Percentiles rank a stretch among this genome's conserved stretches.
Conservation (phyloP, 2,329 filamentous ascomycete species). For the Clonostachys rhizophaga region DNA sequence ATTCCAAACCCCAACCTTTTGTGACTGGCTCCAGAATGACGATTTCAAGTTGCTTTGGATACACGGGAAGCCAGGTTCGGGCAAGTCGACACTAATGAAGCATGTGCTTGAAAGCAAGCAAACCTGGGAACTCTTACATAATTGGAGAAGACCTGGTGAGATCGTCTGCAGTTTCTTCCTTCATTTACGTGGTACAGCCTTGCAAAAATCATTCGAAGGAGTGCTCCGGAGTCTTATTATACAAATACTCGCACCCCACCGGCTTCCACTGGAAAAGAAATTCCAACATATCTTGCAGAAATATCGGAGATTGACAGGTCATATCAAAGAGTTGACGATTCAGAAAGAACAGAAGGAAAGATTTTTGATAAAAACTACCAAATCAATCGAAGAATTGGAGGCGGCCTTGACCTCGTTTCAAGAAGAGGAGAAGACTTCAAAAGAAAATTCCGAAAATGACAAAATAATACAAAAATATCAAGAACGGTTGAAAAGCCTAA, state of each 20-base stretch:
- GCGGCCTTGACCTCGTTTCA: too few species aligned
- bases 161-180: neutral
- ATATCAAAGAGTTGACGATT: too few species aligned
- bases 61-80: conserved; percentile 15
- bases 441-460: too few species aligned
- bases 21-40: neutral
- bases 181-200: neutral
- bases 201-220: conserved; percentile 1
- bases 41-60: conserved; percentile 4
- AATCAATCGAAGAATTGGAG: too few species aligned
- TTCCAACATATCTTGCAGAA: too few species aligned
- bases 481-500: too few species aligned
- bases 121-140: neutral
- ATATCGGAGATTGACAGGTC: too few species aligned
- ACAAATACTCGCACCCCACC: neutral
- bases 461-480: too few species aligned
- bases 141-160: neutral
- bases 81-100: conserved; percentile 35
- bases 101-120: conserved; percentile 4
- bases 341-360: too few species aligned
- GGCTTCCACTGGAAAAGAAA: too few species aligned
- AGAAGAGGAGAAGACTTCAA: too few species aligned
- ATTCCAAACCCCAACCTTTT: neutral
- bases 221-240: neutral
- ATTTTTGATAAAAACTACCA: too few species aligned